Base-by-base conservation (phyloP, 768 basidiomycete genomes). In the Agrocybe pediades region DNA sequence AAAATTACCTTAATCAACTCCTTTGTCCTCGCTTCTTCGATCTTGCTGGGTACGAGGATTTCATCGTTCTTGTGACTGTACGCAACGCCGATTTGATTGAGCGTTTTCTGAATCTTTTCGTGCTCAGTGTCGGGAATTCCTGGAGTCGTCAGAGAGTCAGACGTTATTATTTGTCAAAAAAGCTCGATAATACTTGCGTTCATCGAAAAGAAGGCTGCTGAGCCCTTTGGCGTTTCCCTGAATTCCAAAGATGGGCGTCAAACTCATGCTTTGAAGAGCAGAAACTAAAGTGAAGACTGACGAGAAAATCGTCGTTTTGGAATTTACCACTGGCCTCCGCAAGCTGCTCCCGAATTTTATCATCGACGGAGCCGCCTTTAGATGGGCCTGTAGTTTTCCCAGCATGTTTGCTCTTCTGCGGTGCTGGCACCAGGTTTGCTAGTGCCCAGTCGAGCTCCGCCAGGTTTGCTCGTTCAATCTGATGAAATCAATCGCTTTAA, bases 361-460 rank as follows among this genome's bases (percentile, higher is more conserved):
- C n/a, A n/a, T n/a, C n/a, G n/a, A n/a, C n/a, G n/a, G n/a, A n/a
- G n/a, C n/a, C n/a, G n/a, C n/a, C n/a, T n/a, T n/a, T n/a, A n/a
- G n/a, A n/a, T n/a, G n/a, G n/a, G n/a, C n/a, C n/a, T 3, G 56
- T 41, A 19, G 49, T 51, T 63, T 68, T 74, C 2, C 49, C 60
- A 42, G 66, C 51, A 57, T 68, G 70, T 53, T 72, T 75, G 13
- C 65, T 60, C 20, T 43, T 47, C 19, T 36, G 51, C 15, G 49
- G 23, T 2, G 55, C 49, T 6, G 54, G 36, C 24, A 75, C 79
- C 68, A 88, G 78, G 60, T 90, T 83, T 4, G 82, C 80, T 36
- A 92, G 70, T 0, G 88, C 90, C 90, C 92, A 95, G 61, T 92
- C 88, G 20, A 92, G 71, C 57, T 94, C 84, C 6, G 80, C 77